Base-by-base conservation (phyloP, 495 filamentous ascomycete genomes). In the Evernia prunastri region DNA sequence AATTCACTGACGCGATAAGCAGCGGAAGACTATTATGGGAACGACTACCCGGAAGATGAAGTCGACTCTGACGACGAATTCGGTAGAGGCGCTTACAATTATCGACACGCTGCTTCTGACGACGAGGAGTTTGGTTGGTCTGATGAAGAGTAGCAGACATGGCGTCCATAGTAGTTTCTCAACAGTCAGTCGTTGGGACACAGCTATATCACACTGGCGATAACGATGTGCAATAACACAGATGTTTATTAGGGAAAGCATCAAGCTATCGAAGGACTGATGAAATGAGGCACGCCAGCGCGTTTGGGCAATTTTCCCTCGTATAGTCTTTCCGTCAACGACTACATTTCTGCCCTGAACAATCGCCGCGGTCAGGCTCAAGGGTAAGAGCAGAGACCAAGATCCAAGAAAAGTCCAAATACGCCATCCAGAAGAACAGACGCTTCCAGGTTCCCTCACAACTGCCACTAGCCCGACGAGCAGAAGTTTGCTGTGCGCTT, bases 1-100 rank as follows among this genome's bases (percentile, higher is more conserved):
- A 49, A 18, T 31, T 42, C 43, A 63, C 56, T 62, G 72, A 60
- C n/a, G 17, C 6, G 20, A 31, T 56, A n/a, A 47, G 66, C 71
- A 83, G 85, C 85, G 20, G 86, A 88, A 67, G 82, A 85, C 66
- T 84, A 82, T 68, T 84, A 86, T 56, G 84, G 80, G 60, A 86
- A 86, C 63, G 86, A 88, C 63, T 88, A 88, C 66, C 86, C 86
- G 0, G 86, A 88, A 58, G 85, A 88, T 58, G 86, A 88, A 60
- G 68, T 86, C 9, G 81, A 77, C 15, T 79, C 76, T 29, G 80
- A 82, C 31, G 84, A 87, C 59, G 84, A 87, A 62, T 75, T 75
- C 36, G 81, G 80, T 57, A 72, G 77, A 49, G 74, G 76, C 20
- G 72, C 80, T 29, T 82, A 84, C 60, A 74, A 79, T 33, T 82